Evolutionary conservation across 257 asterid genomes (phyloP).

Genomic region (Dorcoceras hygrometricum): DNA sequence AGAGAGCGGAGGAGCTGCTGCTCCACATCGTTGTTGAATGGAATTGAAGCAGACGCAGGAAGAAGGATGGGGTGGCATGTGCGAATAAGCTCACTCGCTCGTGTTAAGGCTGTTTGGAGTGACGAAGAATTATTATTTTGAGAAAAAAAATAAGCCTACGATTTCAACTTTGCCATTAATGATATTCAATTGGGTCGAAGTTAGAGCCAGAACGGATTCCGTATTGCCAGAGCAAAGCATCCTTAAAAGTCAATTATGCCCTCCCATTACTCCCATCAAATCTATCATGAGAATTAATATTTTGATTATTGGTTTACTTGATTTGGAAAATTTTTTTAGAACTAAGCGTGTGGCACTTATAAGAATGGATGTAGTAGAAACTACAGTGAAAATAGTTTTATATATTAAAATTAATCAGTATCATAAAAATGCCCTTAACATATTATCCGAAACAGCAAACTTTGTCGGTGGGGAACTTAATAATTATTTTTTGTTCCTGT

Average conservation of each 20-base stretch:
- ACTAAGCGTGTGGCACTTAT: no score
- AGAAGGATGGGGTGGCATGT: slow-evolving; percentile 10
- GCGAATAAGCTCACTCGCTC: slow-evolving; percentile 20
- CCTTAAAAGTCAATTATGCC: neutral
- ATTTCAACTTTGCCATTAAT: no score
- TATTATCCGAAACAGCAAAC: neutral
- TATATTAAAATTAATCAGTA: no score
- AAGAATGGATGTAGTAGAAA: no score
- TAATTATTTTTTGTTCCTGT: neutral
- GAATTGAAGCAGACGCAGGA: slow-evolving; percentile 4
- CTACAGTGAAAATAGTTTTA: no score
- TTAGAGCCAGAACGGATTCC: neutral
- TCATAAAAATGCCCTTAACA: neutral
- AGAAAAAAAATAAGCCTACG: no score
- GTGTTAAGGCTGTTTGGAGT: neutral
- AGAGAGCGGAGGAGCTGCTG: slow-evolving; percentile 22
- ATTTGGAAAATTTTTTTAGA: no score
- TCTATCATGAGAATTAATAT: no score
- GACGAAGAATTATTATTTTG: neutral
- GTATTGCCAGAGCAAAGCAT: neutral
- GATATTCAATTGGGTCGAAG: no score
- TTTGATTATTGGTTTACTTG: no score
- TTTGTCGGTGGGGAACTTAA: neutral
- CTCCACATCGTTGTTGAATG: neutral
- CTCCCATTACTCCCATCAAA: no score